phyloP scores from a whole-genome alignment of 164 flowering plant genomes.

The Macadamia integrifolia region DNA sequence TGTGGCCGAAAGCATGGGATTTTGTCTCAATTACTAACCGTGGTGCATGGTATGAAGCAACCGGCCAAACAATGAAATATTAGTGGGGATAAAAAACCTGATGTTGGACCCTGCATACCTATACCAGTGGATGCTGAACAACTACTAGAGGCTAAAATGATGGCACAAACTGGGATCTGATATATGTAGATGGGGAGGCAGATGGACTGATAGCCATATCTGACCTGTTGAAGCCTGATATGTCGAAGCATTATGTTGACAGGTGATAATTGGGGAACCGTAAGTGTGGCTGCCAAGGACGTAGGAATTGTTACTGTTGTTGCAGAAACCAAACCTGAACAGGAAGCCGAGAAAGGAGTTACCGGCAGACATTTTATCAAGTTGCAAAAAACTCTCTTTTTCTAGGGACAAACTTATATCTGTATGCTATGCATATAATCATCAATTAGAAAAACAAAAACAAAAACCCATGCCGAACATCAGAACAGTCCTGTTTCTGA shows the following conservation, averaged over 20 bases:
- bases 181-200: constrained; percentile 50
- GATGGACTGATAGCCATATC: constrained; percentile 67
- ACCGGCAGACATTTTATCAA: constrained; percentile 37
- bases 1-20: constrained; percentile 54
- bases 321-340: constrained; percentile 81
- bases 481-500: no score
- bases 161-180: constrained; percentile 83
- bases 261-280: constrained; percentile 93
- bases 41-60: constrained; percentile 59
- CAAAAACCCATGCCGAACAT: no score
- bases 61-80: constrained; percentile 43
- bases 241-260: constrained; percentile 71
- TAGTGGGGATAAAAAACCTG: constrained; percentile 79
- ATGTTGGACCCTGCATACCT: constrained; percentile 45
- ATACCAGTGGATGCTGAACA: constrained; percentile 59
- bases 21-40: constrained; percentile 59
- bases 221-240: constrained; percentile 78
- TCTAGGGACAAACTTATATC: no score
- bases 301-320: constrained; percentile 67
- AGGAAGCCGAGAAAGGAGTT: constrained; percentile 75
- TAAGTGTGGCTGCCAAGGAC: constrained; percentile 65
- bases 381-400: no score
- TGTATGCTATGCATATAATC: no score
- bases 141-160: constrained; percentile 53
- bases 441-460: no score